Base-by-base conservation (phyloP, 2,329 filamentous ascomycete genomes). In the Fusarium denticulatum region DNA sequence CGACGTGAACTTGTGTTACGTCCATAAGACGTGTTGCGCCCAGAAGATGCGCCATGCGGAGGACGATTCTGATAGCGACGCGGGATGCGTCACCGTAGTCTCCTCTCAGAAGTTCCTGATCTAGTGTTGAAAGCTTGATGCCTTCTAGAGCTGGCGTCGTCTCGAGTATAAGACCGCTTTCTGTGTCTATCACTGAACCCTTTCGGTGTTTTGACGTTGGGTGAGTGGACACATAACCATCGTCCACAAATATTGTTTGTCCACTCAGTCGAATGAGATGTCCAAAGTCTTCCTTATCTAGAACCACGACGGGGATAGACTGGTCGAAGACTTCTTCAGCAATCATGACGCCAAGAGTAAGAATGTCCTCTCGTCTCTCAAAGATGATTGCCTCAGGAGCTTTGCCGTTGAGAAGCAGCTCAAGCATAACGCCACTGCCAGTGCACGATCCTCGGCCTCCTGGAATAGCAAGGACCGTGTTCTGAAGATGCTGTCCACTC, bases 401-500 rank as follows among this genome's bases (percentile, higher is more conserved):
- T 14, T 76, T 80, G 3, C 77, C 77, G 24, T 83, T 83, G 6
- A 86, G 76, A 1, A 87, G 53, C 0, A 86, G 71, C 69, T 87
- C 84, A 11, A 87, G 70, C n/a, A 87, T 79, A 3, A 84, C 82
- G 2, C 80, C 80, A 20, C 85, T 87, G 0, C 85, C 86, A 0
- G 83, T 81, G 46, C 85, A 87, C 12, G 86, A 87, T 5, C 85
- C 85, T 26, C 85, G 81, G n/a, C 85, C 81, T 24, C 81, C 76
- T 0, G 86, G 85, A 20, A 87, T 84, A 3, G 82, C 85, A 0
- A 87, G 77, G 4, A 86, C 74, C 0, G 75, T 74, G 16, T 75
- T 77, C 7, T 78, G 70, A 1, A 87, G 63, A 22, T 55, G 69
- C 11, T 76, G 39, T 0, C 84, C 83, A 12, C 70, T 72, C 5